A percentile compares a stretch with the other conserved stretches of the same genome.
phyloP scores from a whole-genome alignment of 768 basidiomycete species.

The Russula vinacea region DNA sequence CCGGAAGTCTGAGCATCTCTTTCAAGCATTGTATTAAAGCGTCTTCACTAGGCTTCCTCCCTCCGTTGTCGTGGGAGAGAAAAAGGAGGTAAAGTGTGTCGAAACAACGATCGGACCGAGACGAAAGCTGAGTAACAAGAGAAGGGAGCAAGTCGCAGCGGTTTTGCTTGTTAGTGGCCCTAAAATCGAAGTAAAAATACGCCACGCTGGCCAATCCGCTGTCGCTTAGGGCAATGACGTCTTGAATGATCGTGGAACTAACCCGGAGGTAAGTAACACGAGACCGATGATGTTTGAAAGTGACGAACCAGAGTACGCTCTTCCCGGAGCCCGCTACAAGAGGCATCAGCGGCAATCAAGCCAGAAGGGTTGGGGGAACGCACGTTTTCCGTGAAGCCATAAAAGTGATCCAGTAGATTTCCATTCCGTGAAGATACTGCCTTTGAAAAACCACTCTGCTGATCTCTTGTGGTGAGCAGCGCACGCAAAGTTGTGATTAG shows the following conservation, averaged over 20 bases:
- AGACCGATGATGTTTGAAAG: neutral
- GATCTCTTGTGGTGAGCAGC: neutral
- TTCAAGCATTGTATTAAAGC: neutral
- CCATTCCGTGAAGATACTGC: neutral
- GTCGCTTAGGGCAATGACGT: neutral
- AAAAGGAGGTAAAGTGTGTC: neutral
- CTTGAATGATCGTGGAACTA: constrained; percentile 3
- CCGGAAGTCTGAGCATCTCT: neutral
- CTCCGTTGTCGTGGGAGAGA: neutral
- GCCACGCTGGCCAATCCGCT: neutral
- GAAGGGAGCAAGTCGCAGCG: neutral
- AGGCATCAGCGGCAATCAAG: neutral
- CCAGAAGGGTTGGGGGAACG: neutral
- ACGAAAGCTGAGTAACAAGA: neutral
- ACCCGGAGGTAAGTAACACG: neutral
- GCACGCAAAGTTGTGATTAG: neutral
- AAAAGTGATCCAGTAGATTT: neutral
- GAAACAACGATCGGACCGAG: neutral
- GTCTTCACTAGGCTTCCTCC: neutral
- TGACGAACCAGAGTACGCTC: neutral
- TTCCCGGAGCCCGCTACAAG: neutral
- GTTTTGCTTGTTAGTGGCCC: neutral
- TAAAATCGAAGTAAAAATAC: constrained; percentile 1
- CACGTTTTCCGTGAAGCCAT: constrained; percentile 7
- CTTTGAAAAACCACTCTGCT: neutral